Evolutionary conservation across 495 filamentous ascomycete species (phyloP), one percentile per base, ranked within the genome.

Genomic region (Neurospora sp.): DNA sequence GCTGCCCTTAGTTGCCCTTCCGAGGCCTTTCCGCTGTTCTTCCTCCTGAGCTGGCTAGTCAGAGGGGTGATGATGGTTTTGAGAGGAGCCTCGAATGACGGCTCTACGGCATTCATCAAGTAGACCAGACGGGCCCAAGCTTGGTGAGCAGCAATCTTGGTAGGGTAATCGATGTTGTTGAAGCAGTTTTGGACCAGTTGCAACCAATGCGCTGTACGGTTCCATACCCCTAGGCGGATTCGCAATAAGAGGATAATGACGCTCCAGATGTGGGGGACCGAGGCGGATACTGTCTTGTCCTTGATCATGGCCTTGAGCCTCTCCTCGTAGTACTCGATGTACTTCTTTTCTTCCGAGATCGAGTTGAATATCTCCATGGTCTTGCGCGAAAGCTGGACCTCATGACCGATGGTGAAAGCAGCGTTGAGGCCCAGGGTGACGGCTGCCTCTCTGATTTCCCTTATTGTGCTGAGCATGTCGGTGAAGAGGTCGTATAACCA

Each of bases 211-310:
- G 84, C 87, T 73, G 92, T 88, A 78, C 88, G 88, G 71, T 90
- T 87, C 93, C 93, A 98, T 73, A 87, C 84, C 39, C 93, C 88
- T 18, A 94, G 78, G 31, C 88, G 87, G 44, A 85, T 87, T 66
- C 91, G 88, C 39, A 97, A 85, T 27, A 97, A 88, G 4, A 97
- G 85, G 10, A 95, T 85, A 5, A 96, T 85, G 27, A 92, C 86
- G 70, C 90, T 92, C 95, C 95, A 99, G 39, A 98, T 92, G 72
- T 93, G 90, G 7, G 96, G 94, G n/a, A 96, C 93, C 73, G 89
- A 86, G 0, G 85, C 79, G 35, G 84, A 83, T 11, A 88, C 88
- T n/a, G 90, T 86, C 60, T 90, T 88, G 49, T 89, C 86, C 35
- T 86, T 84, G 46, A 92, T 82, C 88, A 97, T 92, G n/a, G 87